A percentile compares a stretch with the other conserved stretches of the same genome.
phyloP scores from a whole-genome alignment of 495 filamentous ascomycete species.

The Evansstolkia leycettana region DNA sequence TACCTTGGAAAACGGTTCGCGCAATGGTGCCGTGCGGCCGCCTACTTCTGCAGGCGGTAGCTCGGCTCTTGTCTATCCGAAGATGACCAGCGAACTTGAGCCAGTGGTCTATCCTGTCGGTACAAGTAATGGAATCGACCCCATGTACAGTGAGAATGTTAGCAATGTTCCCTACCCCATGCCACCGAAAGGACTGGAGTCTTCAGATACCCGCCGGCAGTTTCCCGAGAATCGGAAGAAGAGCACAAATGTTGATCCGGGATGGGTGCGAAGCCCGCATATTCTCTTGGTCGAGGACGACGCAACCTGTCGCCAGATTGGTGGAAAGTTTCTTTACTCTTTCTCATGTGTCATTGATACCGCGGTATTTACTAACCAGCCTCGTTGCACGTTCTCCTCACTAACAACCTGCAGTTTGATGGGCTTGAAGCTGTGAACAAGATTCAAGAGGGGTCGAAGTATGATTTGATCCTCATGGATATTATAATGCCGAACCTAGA shows the following conservation, averaged over 20 bases:
- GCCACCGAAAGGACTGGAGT: constrained; percentile 46
- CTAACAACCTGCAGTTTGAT: constrained; percentile 47
- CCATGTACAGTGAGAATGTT: constrained; percentile 87
- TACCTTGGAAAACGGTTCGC: constrained; percentile 25
- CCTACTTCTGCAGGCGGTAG: constrained; percentile 39
- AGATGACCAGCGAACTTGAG: constrained; percentile 53
- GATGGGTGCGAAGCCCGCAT: constrained; percentile 70
- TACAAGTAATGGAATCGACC: constrained; percentile 81
- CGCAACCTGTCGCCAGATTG: constrained; percentile 84
- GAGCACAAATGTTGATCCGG: constrained; percentile 56
- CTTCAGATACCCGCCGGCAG: constrained; percentile 33
- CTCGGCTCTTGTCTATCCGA: constrained; percentile 38
- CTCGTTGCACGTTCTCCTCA: constrained; percentile 6
- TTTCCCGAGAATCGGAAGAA: constrained; percentile 51
- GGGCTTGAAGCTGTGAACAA: constrained; percentile 90
- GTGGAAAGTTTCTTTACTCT: constrained; percentile 82
- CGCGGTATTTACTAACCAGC: constrained; percentile 68
- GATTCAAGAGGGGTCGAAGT: constrained; percentile 68
- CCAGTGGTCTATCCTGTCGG: constrained; percentile 85
- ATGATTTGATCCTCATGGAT: constrained; percentile 95
- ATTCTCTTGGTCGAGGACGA: constrained; percentile 95
- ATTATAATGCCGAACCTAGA: constrained; percentile 98
- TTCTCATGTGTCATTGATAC: constrained; percentile 84
- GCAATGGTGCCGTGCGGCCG: constrained; percentile 25
- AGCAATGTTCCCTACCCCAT: constrained; percentile 80